Evolutionary conservation across 2,329 filamentous ascomycete genomes (phyloP).

Genomic region (Neoarthrinium moseri): DNA sequence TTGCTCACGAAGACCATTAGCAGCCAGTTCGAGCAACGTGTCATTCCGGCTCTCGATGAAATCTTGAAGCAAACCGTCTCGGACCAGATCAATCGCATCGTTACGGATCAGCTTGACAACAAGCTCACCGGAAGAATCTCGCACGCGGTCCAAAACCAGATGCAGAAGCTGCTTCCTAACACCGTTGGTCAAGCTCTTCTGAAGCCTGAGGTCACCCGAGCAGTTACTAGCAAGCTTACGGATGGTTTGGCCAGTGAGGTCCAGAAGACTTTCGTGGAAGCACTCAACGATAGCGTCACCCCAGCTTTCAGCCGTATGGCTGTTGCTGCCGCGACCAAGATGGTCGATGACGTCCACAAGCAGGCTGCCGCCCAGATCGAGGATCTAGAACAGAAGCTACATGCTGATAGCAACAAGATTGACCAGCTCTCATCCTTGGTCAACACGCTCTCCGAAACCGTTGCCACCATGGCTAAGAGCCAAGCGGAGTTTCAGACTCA

Average conservation of each 20-base stretch:
- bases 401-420: conserved; percentile 62
- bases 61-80: conserved; percentile 67
- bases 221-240: conserved; percentile 70
- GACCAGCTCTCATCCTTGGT: conserved; percentile 70
- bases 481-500: conserved; percentile 69
- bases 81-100: conserved; percentile 64
- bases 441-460: conserved; percentile 63
- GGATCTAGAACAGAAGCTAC: conserved; percentile 48
- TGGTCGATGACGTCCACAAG: conserved; percentile 67
- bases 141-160: conserved; percentile 68
- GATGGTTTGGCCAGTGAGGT: conserved; percentile 66
- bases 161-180: conserved; percentile 68
- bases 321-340: conserved; percentile 64
- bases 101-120: conserved; percentile 70
- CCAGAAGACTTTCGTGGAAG: conserved; percentile 65
- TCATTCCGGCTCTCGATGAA: conserved; percentile 73
- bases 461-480: conserved; percentile 66
- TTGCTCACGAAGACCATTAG: conserved; percentile 76
- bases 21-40: conserved; percentile 69
- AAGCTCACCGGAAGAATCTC: conserved; percentile 66
- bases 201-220: conserved; percentile 69
- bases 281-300: conserved; percentile 60
- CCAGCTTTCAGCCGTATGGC: conserved; percentile 66
- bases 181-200: conserved; percentile 68
- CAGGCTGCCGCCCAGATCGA: conserved; percentile 52